Percentiles rank a stretch among this genome's conserved stretches.
phyloP scores from a whole-genome alignment of 768 basidiomycete genomes.

The Saitozyma podzolica region DNA sequence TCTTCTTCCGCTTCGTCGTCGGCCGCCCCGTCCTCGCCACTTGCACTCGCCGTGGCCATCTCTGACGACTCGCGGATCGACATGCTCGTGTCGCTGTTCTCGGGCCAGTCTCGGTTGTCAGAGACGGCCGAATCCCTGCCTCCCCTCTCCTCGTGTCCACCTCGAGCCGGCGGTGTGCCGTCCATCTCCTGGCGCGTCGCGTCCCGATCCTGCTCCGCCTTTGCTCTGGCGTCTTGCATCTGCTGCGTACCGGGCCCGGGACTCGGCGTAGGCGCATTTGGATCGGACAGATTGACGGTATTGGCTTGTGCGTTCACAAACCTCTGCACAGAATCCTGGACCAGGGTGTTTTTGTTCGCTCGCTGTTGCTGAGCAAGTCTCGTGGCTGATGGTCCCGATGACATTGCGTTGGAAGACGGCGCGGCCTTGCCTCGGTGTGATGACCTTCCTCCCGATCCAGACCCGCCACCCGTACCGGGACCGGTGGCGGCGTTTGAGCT shows the following conservation, averaged over 20 bases:
- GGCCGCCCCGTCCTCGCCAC: conserved; percentile 7
- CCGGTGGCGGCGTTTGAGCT: too few relatives aligned
- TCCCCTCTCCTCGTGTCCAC: background rate
- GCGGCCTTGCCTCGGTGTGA: too few relatives aligned
- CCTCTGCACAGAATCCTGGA: conserved; percentile 22
- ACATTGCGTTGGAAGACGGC: too few relatives aligned
- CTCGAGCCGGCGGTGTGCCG: background rate
- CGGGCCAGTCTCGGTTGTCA: conserved; percentile 3
- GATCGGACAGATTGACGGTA: conserved; percentile 41
- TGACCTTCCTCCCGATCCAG: too few relatives aligned
- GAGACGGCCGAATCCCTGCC: background rate
- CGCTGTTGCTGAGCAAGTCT: too few relatives aligned
- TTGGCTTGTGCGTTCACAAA: conserved; percentile 42
- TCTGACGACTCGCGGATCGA: conserved; percentile 25
- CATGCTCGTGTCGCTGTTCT: conserved; percentile 1
- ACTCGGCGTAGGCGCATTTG: conserved; percentile 46
- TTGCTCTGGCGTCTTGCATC: background rate
- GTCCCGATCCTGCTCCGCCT: background rate
- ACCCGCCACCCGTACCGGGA: too few relatives aligned
- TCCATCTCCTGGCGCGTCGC: background rate
- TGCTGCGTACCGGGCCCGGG: background rate
- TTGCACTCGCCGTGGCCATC: conserved; percentile 17
- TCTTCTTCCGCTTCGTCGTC: conserved; percentile 5
- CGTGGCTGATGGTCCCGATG: too few relatives aligned
- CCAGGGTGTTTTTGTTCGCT: too few relatives aligned